These are phyloP conservation scores for Zizania palustris DNA, from an alignment of 202 grass and related monocot genomes.

Conservation along the genomic window DNA sequence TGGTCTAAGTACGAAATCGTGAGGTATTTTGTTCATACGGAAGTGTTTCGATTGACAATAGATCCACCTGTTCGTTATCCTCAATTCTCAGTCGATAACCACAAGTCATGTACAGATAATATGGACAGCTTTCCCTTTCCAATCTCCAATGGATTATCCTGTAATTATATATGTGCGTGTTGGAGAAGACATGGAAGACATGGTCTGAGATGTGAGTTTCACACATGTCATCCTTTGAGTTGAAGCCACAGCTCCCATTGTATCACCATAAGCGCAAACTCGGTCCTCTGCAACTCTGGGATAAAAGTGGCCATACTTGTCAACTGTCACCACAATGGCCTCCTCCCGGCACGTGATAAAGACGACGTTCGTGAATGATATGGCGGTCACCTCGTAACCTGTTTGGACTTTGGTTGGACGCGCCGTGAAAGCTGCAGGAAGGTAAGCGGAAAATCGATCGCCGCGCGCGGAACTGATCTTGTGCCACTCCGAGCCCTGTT, in stretches of 20 bases:
- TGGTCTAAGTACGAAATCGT: constrained; percentile 12
- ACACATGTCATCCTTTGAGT: no score
- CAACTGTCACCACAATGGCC: neutral
- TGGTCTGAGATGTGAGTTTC: no score
- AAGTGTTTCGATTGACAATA: neutral
- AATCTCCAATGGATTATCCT: constrained; percentile 9
- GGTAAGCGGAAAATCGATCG: neutral
- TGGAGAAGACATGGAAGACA: no score
- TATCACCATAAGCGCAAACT: no score
- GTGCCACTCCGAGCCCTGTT: neutral
- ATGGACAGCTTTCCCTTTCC: constrained; percentile 27
- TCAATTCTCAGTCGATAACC: neutral
- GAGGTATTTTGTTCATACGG: constrained; percentile 3
- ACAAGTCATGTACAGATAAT: constrained; percentile 9
- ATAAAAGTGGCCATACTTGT: constrained; percentile 18
- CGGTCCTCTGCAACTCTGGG: no score
- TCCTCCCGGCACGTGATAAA: constrained; percentile 22
- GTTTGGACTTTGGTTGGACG: neutral
- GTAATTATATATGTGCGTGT: neutral
- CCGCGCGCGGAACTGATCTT: neutral
- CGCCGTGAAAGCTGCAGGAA: neutral
- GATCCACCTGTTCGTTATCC: constrained; percentile 18
- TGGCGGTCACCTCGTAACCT: neutral
- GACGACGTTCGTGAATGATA: neutral
- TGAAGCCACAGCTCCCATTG: no score